Percentiles rank a stretch among this genome's conserved stretches.
phyloP scores from a whole-genome alignment of 208 protist genomes.

The Leishmania major region DNA sequence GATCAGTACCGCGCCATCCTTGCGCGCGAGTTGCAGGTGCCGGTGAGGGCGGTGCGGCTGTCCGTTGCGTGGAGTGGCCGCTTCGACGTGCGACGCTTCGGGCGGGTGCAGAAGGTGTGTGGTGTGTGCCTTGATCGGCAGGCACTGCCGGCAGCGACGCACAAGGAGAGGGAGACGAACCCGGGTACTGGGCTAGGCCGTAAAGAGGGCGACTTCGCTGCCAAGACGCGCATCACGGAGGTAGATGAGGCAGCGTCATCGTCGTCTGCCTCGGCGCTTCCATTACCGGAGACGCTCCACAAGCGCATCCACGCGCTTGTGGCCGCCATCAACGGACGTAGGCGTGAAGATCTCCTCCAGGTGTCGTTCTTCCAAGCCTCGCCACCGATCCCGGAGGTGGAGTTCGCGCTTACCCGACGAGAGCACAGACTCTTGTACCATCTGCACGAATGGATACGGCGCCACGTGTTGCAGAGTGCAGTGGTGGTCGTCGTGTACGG shows the following conservation, averaged over 20 bases:
- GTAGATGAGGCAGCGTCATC: not conserved
- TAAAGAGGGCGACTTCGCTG: not conserved
- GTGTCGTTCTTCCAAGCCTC: slow-evolving; percentile 73
- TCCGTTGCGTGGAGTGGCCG: slow-evolving; percentile 87
- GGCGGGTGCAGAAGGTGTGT: slow-evolving; percentile 76
- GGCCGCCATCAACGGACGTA: slow-evolving; percentile 47
- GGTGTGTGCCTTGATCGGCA: slow-evolving; percentile 55
- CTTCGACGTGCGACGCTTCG: slow-evolving; percentile 75
- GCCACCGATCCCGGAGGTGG: slow-evolving; percentile 63
- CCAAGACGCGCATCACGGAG: not conserved
- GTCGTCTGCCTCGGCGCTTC: not conserved
- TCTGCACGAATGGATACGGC: slow-evolving; percentile 51
- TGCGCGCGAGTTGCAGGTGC: slow-evolving; percentile 58
- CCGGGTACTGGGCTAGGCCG: not conserved
- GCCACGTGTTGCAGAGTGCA: slow-evolving; percentile 43
- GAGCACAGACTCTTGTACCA: slow-evolving; percentile 48
- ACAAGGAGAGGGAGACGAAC: not conserved
- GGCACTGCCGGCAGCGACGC: slow-evolving; percentile 2
- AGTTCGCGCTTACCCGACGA: slow-evolving; percentile 57
- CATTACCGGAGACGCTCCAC: slow-evolving; percentile 33
- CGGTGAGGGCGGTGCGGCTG: slow-evolving; percentile 62
- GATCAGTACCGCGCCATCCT: slow-evolving; percentile 84
- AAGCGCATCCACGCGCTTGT: slow-evolving; percentile 48
- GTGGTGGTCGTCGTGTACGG: slow-evolving; percentile 70
- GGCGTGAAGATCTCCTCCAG: slow-evolving; percentile 46